These are phyloP conservation scores for Penicillium sp. DNA, from an alignment of 2,329 filamentous ascomycete genomes.

Conservation along the genomic window DNA sequence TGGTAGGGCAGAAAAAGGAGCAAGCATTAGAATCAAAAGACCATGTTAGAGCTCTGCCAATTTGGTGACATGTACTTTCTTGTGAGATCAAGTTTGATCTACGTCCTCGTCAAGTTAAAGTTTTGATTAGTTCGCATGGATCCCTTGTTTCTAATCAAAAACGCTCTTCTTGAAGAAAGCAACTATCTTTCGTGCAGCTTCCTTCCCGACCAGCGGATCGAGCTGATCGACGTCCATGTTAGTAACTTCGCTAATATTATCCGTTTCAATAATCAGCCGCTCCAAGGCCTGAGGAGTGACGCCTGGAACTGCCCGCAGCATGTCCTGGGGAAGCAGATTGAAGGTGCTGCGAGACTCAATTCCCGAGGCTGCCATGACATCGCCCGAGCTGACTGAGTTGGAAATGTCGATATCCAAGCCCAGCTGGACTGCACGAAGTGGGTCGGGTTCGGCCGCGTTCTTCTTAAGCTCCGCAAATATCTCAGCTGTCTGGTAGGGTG, in stretches of 20 bases:
- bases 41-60: too few species aligned
- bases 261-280: constrained; percentile 69
- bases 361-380: constrained; percentile 58
- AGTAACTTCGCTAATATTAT: constrained; percentile 77
- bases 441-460: constrained; percentile 86
- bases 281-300: constrained; percentile 77
- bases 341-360: constrained; percentile 68
- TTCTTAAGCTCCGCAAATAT: constrained; percentile 95
- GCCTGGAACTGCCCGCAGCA: constrained; percentile 82
- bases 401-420: constrained; percentile 65
- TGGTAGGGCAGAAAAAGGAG: too few species aligned
- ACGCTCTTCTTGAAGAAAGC: constrained; percentile 75
- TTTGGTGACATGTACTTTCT: too few species aligned
- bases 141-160: constrained; percentile 44
- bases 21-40: too few species aligned
- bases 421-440: constrained; percentile 78
- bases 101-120: too few species aligned
- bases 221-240: constrained; percentile 80
- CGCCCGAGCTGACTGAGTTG: constrained; percentile 38
- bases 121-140: too few species aligned
- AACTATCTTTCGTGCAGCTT: constrained; percentile 73
- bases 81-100: too few species aligned
- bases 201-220: constrained; percentile 71
- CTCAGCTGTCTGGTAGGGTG: constrained; percentile 93
- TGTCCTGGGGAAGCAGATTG: constrained; percentile 84